Conservation (phyloP, 2,329 filamentous ascomycete species). For the Xylaria multiplex region DNA sequence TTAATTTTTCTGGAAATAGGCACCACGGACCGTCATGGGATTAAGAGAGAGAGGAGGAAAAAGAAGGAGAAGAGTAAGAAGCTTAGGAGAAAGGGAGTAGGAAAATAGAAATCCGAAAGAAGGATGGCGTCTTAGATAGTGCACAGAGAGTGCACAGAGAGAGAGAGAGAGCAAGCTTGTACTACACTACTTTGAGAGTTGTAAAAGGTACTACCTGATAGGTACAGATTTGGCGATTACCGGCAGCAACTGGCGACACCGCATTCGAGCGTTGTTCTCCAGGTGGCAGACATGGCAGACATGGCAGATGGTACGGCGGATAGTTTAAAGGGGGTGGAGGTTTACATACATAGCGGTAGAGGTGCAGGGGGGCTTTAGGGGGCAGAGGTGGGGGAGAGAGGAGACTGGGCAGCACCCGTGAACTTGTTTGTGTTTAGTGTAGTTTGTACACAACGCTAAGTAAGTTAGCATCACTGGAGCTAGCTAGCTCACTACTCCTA, state of each 20-base stretch:
- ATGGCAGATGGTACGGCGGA: constrained; percentile 1
- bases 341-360: neutral
- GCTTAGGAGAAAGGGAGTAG: constrained; percentile 28
- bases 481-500: no score
- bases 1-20: neutral
- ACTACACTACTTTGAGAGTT: constrained; percentile 4
- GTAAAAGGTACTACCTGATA: neutral
- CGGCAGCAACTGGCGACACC: constrained; percentile 15
- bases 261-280: constrained; percentile 3
- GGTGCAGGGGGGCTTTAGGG: constrained; percentile 17
- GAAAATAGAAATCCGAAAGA: constrained; percentile 34
- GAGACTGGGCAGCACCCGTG: constrained; percentile 9
- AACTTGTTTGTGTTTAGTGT: constrained; percentile 2
- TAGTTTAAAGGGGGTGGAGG: constrained; percentile 30
- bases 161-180: constrained; percentile 4
- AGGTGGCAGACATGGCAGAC: constrained; percentile 1
- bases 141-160: constrained; percentile 7
- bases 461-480: no score
- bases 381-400: neutral
- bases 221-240: neutral
- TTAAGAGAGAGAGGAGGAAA: constrained; percentile 1
- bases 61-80: constrained; percentile 14
- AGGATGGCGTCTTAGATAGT: constrained; percentile 31
- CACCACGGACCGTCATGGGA: constrained; percentile 13
- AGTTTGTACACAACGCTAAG: neutral